Evolutionary conservation across 345 rosid species (phyloP), one percentile per base, ranked within the genome.

Genomic region (Firmiana major): DNA sequence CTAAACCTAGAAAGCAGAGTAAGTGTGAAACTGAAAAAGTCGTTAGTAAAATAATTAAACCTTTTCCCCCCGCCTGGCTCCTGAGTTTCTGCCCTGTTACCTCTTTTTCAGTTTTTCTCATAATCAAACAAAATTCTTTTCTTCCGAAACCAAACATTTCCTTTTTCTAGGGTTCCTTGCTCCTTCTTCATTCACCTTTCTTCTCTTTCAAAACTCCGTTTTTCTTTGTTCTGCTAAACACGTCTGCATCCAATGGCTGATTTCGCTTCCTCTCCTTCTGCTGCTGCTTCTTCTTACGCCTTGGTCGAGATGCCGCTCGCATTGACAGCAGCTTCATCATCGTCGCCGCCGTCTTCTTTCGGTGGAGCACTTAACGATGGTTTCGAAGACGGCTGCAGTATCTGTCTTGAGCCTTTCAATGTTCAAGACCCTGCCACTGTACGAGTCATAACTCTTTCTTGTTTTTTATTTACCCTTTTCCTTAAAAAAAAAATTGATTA

Each of bases 381-480:
- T 55, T 71, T 81, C 79, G 97, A 90, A 21, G 97, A 94, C 79
- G 85, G 86, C 24, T 94, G 98, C 80, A 92, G 98, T 84, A 91
- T 94, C 87, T 94, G 98, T 77, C 91, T 94, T 78, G 97, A 94
- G 74, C 80, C 91, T 78, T 94, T 92, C 88, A 79, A 89, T 69
- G 21, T 80, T 40, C 89, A 87, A 13, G 86, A 92, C 45, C 98
- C 98, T 73, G 79, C 86, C 78, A 84, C 96, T 79, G 98, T 92
- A 77, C 26, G 79, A 51, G 59, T 78, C 67, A 31, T 55, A 58
- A 36, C 79, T 68, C 54, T 42, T 21, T 21, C 1, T 40, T 4
- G 55, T 5, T 38, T 70, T 40, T 4, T 26, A 5, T 24, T 16
- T 59, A 26, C 63, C n/a, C 19, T 16, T 49, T 49, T 15, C 54